Evolutionary conservation across 2,329 filamentous ascomycete species (phyloP).

Genomic region (Fusarium albosuccineum): DNA sequence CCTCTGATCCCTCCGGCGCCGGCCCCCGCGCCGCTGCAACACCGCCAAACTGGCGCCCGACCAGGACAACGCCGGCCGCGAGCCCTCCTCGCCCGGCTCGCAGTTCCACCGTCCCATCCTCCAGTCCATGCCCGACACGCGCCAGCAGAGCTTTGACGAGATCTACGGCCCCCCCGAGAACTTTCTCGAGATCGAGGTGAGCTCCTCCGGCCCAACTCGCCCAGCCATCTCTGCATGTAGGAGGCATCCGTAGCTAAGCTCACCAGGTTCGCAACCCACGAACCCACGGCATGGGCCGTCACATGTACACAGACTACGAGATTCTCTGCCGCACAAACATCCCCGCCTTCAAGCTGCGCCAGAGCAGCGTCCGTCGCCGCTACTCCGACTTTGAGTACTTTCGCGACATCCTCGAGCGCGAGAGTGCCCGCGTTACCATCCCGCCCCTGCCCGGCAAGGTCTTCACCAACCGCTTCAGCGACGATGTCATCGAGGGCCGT

Average conservation of each 20-base stretch:
- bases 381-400: conserved; percentile 99
- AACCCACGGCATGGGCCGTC: conserved; percentile 92
- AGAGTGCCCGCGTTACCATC: conserved; percentile 93
- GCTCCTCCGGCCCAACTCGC: conserved; percentile 31
- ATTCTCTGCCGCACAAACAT: conserved; percentile 99
- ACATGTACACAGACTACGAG: conserved; percentile 99
- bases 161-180: conserved; percentile 99
- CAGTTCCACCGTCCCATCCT: conserved; percentile 66
- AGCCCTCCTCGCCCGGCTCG: conserved; percentile 49
- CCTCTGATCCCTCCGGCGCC: not conserved
- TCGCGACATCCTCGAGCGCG: conserved; percentile 96
- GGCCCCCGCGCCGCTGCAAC: conserved; percentile 6
- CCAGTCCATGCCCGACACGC: conserved; percentile 78
- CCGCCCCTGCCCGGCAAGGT: conserved; percentile 97
- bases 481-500: conserved; percentile 97
- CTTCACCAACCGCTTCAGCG: conserved; percentile 97
- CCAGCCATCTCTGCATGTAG: not conserved
- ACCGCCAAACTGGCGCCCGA: conserved; percentile 60
- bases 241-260: not conserved
- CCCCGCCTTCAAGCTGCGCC: conserved; percentile 95
- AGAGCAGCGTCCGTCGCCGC: conserved; percentile 87
- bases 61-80: conserved; percentile 51
- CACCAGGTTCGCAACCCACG: conserved; percentile 88
- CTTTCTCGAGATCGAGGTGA: conserved; percentile 96
- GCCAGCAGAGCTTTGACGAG: conserved; percentile 97